phyloP scores from a whole-genome alignment of 352 stramenopile species.

The Globisporangium carolinianum region DNA sequence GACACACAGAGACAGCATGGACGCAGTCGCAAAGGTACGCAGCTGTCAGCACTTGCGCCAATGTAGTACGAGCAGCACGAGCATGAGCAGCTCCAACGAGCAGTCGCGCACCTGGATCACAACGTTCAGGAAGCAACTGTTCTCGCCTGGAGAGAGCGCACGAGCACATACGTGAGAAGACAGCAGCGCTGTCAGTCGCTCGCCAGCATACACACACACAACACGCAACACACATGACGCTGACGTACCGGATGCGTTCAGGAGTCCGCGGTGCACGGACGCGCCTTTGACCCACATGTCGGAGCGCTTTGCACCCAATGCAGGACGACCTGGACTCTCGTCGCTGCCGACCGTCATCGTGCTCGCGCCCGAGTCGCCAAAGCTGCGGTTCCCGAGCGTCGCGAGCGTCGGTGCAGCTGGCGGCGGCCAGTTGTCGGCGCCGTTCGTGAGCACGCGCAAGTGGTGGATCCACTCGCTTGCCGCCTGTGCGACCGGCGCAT shows the following conservation, averaged over 20 bases:
- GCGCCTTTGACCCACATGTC: conserved; percentile 80
- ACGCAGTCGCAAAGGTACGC: neutral
- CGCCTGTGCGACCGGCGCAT: conserved; percentile 46
- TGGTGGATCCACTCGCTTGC: conserved; percentile 72
- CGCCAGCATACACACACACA: neutral
- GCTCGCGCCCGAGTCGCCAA: conserved; percentile 6
- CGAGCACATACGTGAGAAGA: neutral
- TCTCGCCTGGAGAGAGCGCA: conserved; percentile 45
- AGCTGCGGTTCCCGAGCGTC: conserved; percentile 10
- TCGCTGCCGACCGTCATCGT: conserved; percentile 13
- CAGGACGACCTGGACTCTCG: conserved; percentile 17
- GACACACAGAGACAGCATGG: neutral
- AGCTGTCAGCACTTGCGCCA: too few relatives aligned
- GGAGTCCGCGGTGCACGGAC: conserved; percentile 69
- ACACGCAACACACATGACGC: conserved; percentile 1
- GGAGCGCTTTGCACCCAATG: conserved; percentile 40
- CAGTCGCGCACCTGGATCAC: conserved; percentile 47
- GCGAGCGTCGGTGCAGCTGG: conserved; percentile 17
- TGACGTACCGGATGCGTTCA: conserved; percentile 44
- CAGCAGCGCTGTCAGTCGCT: neutral
- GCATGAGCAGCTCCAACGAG: neutral
- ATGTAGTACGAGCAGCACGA: neutral
- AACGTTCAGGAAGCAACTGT: conserved; percentile 90
- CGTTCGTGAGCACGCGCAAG: conserved; percentile 44
- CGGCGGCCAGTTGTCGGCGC: conserved; percentile 24